Evolutionary conservation across 116 monocot genomes (phyloP), one percentile per base, ranked within the genome.

Genomic region (Posidonia oceanica): DNA sequence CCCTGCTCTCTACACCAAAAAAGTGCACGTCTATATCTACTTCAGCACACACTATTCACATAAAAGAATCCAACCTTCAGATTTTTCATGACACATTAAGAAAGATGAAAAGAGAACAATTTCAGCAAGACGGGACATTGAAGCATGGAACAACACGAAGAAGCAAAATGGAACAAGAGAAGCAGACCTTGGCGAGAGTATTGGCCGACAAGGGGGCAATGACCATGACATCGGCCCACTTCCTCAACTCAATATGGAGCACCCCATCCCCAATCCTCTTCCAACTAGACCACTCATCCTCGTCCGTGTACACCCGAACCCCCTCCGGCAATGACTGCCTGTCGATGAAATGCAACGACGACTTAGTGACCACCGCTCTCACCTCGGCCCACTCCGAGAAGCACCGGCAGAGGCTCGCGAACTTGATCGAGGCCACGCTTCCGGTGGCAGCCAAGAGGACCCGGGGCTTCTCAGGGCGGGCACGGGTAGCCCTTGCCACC

Each of bases 181-280:
- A 20, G 5, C 12, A 39, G 83, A 97, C 97, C 91, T 97, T 97
- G 15, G 85, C 97, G 36, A 97, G 87, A 11, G 97, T 97, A 73
- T 92, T 91, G 59, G 96, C 96, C 53, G 91, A 96, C 69, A 91
- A 67, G 64, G 96, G 96, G 0, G 91, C 96, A 63, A 96, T 85
- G 10, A 91, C 75, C 88, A 91, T 85, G 15, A 84, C 52, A 69
- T 96, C 96, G 29, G 91, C 91, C 91, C 96, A 96, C 68, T 96
- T 96, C 48, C 91, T 69, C 16, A 96, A 80, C 75, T 96, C 91
- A 20, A 96, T 91, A 64, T 91, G 96, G 61, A 96, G 80, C 10
- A 96, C 87, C 39, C 40, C 81, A 71, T 96, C 96, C 11, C 94
- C 94, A 57, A 87, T 81, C 68, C 81, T 91, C 69, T 82, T 90